A percentile compares a stretch with the other conserved stretches of the same genome.
Conservation (phyloP, 1,284 basidiomycete species). For the Nidula niveotomentosa region DNA sequence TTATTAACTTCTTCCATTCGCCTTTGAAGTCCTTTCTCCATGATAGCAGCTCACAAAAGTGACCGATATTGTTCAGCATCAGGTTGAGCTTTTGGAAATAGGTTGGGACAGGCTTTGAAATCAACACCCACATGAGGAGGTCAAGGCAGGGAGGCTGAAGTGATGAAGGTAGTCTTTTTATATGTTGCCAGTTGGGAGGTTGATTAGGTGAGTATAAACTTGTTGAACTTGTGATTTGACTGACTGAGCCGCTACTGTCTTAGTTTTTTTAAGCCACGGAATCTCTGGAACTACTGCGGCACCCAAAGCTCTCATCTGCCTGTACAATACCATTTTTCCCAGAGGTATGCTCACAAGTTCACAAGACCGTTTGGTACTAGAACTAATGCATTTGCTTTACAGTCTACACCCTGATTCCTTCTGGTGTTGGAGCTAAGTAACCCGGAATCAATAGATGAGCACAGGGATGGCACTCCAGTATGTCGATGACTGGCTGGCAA, state of each 20-base stretch:
- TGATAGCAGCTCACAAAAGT: constrained; percentile 9
- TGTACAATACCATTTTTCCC: constrained; percentile 11
- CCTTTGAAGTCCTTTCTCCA: constrained; percentile 16
- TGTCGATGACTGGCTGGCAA: constrained; percentile 7
- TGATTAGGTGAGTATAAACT: constrained; percentile 2
- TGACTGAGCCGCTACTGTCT: constrained; percentile 17
- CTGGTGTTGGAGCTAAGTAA: constrained; percentile 4
- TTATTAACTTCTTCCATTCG: constrained; percentile 9
- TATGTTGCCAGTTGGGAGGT: constrained; percentile 13
- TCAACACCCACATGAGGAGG: constrained; percentile 13
- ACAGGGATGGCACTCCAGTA: constrained; percentile 14
- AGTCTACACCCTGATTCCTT: constrained; percentile 11
- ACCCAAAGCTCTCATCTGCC: constrained; percentile 13
- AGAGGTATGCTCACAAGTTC: constrained; percentile 13
- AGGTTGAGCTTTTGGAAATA: constrained; percentile 12
- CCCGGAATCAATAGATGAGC: constrained; percentile 13
- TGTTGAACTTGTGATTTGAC: neutral
- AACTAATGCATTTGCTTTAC: constrained; percentile 13
- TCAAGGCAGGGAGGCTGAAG: constrained; percentile 10
- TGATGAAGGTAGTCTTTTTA: constrained; percentile 15
- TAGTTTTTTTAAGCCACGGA: constrained; percentile 13
- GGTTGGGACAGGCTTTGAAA: constrained; percentile 10
- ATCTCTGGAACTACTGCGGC: constrained; percentile 4
- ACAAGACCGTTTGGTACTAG: constrained; percentile 8
- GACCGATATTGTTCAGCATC: constrained; percentile 9